A percentile compares a stretch with the other conserved stretches of the same genome.
phyloP scores from a whole-genome alignment of 495 filamentous ascomycete genomes.

The Aspergillus mulundensis region DNA sequence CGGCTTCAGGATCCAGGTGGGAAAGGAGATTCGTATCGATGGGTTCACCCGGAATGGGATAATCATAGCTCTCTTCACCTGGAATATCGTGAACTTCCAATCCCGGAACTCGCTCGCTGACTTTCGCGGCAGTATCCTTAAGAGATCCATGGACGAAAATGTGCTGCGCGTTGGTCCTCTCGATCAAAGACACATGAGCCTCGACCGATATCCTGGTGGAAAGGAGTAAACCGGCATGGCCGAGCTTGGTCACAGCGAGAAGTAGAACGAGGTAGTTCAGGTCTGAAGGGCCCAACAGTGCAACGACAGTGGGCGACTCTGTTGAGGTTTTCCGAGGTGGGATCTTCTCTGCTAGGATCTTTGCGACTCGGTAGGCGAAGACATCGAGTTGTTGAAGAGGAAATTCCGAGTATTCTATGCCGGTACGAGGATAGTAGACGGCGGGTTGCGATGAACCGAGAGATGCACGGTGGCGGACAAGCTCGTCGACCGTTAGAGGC shows the following conservation, averaged over 20 bases:
- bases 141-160: conserved; percentile 29
- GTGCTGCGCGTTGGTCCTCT: conserved; percentile 30
- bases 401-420: conserved; percentile 30
- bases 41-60: conserved; percentile 10
- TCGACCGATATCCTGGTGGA: conserved; percentile 39
- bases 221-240: conserved; percentile 40
- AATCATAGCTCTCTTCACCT: conserved; percentile 16
- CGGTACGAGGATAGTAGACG: conserved; percentile 26
- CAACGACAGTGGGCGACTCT: conserved; percentile 32
- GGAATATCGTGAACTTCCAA: conserved; percentile 18
- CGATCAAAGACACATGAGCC: conserved; percentile 37
- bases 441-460: conserved; percentile 22
- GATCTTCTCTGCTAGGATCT: conserved; percentile 15
- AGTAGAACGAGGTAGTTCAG: conserved; percentile 40
- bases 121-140: conserved; percentile 20
- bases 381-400: conserved; percentile 29
- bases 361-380: conserved; percentile 30
- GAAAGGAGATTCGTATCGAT: conserved; percentile 19
- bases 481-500: conserved; percentile 25
- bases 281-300: conserved; percentile 35
- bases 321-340: conserved; percentile 20
- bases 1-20: conserved; percentile 17
- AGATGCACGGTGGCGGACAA: conserved; percentile 27
- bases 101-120: conserved; percentile 17
- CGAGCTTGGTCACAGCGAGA: conserved; percentile 37